Evolutionary conservation across 1,284 basidiomycete species (phyloP), one percentile per base, ranked within the genome.

Genomic region (Trichosporon coremiiforme): DNA sequence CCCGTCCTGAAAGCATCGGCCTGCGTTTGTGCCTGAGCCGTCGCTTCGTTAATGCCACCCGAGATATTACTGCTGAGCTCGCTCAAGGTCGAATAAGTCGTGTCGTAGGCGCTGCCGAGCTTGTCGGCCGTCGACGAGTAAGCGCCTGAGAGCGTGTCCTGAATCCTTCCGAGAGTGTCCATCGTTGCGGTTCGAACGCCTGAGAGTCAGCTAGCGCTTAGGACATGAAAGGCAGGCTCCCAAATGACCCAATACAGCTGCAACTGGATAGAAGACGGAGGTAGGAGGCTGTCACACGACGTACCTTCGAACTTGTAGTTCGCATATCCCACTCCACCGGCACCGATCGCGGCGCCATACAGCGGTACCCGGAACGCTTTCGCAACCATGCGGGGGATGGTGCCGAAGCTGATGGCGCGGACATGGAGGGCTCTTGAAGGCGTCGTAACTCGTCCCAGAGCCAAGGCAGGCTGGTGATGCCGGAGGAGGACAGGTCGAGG

Each of bases 221-320:
- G 25, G 25, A 25, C 25, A 25, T 25, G 25, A 25, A 25, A 13
- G 10, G 10, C 4, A 12, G 13, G 15, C 38, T 41, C 12, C 38
- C 12, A 41, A 41, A 13, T 41, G 12, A 13, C 12, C 12, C 12
- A 13, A 9, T 41, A 15, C 15, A 41, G 38, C 4, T 12, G 35
- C 35, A 7, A 17, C 4, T 25, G 4, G 6, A 5, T 17, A 4
- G 12, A 10, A 22, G 20, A 41, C 25, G 3, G 25, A 25, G 29
- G 4, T 4, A 8, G 0, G 12, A 20, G 5, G 2, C 29, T 29
- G 20, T 5, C 25, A 50, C 12, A 35, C 13, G 6, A 83, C 88
- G 75, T 72, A 93, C 94, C 92, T 85, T 96, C 94, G 76, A 95
- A 90, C 84, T 93, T 94, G 85, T 94, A 95, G 80, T 94, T 94